These are phyloP conservation scores for Candida maesae DNA, from an alignment of 805 yeast species.

Conservation along the genomic window DNA sequence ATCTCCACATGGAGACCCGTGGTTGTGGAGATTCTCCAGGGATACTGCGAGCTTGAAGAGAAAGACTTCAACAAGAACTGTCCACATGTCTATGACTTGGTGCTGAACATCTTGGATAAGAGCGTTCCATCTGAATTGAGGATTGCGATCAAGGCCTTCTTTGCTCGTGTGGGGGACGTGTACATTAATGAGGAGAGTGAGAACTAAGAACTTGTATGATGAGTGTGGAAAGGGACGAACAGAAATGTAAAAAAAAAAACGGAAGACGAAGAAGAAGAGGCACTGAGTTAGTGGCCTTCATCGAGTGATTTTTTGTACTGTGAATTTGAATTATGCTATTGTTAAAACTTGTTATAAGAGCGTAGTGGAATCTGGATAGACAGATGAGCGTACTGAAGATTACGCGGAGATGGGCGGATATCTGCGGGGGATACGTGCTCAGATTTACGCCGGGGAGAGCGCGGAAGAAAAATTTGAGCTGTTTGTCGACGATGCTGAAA, in stretches of 20 bases:
- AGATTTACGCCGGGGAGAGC: conserved; percentile 16
- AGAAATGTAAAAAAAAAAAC: too few relatives aligned
- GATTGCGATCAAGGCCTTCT: conserved; percentile 54
- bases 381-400: conserved; percentile 6
- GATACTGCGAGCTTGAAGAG: conserved; percentile 72
- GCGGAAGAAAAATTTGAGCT: conserved; percentile 13
- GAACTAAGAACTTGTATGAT: not conserved
- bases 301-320: too few relatives aligned
- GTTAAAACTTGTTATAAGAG: not conserved
- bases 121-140: conserved; percentile 60
- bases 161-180: conserved; percentile 52
- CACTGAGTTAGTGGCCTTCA: too few relatives aligned
- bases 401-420: conserved; percentile 5
- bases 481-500: conserved; percentile 22
- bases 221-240: not conserved
- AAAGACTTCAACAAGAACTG: conserved; percentile 60
- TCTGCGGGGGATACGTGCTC: conserved; percentile 12
- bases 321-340: not conserved
- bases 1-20: conserved; percentile 90
- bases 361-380: too few relatives aligned
- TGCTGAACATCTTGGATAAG: conserved; percentile 57
- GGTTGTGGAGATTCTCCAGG: conserved; percentile 81
- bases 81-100: conserved; percentile 56
- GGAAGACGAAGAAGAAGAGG: too few relatives aligned
- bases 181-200: conserved; percentile 29